Evolutionary conservation across 2,329 filamentous ascomycete species (phyloP).

Genomic region (Coniochaeta sp.): DNA sequence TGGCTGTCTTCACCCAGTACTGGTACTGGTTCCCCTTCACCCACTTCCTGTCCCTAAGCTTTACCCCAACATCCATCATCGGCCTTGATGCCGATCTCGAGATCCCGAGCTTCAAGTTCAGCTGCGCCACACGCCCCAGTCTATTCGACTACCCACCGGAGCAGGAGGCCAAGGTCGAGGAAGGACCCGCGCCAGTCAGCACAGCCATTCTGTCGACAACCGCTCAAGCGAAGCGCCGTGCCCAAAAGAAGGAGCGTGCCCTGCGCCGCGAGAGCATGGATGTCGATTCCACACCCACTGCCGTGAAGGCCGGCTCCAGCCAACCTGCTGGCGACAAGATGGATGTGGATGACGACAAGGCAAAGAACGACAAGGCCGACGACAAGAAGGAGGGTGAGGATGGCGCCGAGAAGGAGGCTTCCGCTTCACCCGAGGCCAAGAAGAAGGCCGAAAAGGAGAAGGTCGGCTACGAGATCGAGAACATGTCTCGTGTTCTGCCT

Average conservation of each 20-base stretch:
- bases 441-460: constrained; percentile 96
- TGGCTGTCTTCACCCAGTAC: constrained; percentile 97
- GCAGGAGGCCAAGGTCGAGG: constrained; percentile 89
- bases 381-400: constrained; percentile 55
- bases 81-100: constrained; percentile 90
- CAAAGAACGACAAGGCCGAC: constrained; percentile 35
- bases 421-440: constrained; percentile 54
- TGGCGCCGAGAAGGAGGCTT: constrained; percentile 49
- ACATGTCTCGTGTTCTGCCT: constrained; percentile 92
- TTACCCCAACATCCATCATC: constrained; percentile 95
- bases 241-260: constrained; percentile 88
- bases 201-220: constrained; percentile 95
- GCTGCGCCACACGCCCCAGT: constrained; percentile 89
- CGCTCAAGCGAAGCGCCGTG: constrained; percentile 90
- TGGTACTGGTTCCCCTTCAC: constrained; percentile 99
- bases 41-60: constrained; percentile 92
- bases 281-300: constrained; percentile 71
- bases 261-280: constrained; percentile 93
- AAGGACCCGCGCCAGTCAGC: constrained; percentile 87
- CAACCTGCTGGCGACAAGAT: constrained; percentile 69
- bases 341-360: constrained; percentile 66
- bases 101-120: constrained; percentile 89
- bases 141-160: constrained; percentile 98
- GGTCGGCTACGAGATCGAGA: constrained; percentile 90
- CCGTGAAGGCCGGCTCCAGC: constrained; percentile 45